A percentile compares a stretch with the other conserved stretches of the same genome.
Conservation (phyloP, 306 rosid genomes). For the Sophora flavescens region DNA sequence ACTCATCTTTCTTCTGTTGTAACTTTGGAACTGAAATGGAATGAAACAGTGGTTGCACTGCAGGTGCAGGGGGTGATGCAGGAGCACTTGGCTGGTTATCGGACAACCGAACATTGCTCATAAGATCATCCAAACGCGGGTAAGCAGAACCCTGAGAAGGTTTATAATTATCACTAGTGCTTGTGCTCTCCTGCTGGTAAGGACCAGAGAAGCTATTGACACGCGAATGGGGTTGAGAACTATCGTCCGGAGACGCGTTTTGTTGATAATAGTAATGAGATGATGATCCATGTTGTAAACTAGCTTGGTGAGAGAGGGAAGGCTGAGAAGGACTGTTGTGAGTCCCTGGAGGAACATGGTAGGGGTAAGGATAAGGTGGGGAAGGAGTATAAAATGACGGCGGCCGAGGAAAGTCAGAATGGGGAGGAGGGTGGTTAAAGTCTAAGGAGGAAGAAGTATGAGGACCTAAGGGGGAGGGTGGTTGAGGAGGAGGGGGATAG, state of each 20-base stretch:
- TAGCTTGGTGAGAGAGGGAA: constrained; percentile 57
- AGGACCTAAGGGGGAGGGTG: constrained; percentile 24
- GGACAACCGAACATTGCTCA: constrained; percentile 63
- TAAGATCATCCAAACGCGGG: constrained; percentile 68
- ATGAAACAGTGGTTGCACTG: constrained; percentile 45
- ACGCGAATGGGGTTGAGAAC: constrained; percentile 40
- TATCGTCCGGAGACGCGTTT: constrained; percentile 46
- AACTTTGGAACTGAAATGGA: constrained; percentile 61
- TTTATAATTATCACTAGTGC: constrained; percentile 44
- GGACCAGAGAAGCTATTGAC: constrained; percentile 65
- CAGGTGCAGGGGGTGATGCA: constrained; percentile 54
- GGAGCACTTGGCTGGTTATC: constrained; percentile 57
- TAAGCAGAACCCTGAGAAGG: constrained; percentile 54
- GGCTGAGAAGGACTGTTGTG: constrained; percentile 56
- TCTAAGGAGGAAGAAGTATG: constrained; percentile 25
- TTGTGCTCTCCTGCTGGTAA: constrained; percentile 48
- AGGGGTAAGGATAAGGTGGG: constrained; percentile 54
- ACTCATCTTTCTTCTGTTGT: constrained; percentile 59
- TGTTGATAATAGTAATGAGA: constrained; percentile 60
- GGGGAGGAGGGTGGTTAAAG: constrained; percentile 24
- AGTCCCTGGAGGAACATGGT: constrained; percentile 50
- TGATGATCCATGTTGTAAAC: constrained; percentile 67
- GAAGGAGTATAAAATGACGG: constrained; percentile 39
- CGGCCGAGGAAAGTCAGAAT: constrained; percentile 39
- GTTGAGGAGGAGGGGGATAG: constrained; percentile 42